These are phyloP conservation scores for Monocercomonoides exilis DNA, from an alignment of 78 protist genomes.

Conservation along the genomic window DNA sequence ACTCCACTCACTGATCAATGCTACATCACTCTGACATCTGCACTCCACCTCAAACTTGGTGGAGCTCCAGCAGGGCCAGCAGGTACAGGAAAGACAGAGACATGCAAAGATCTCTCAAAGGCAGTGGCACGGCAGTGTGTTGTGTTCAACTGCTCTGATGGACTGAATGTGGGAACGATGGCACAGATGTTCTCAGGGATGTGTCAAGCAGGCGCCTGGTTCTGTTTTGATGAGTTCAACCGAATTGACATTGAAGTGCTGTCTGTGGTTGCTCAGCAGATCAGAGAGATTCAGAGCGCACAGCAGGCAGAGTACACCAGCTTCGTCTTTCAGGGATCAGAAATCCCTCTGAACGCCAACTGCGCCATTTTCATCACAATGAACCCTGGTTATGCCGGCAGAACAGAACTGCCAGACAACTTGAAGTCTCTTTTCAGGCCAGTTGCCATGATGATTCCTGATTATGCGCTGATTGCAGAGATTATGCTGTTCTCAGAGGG, in stretches of 20 bases:
- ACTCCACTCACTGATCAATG: constrained; percentile 64
- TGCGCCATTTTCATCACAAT: constrained; percentile 67
- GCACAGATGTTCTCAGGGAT: too few species aligned
- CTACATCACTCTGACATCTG: constrained; percentile 9
- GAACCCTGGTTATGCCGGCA: constrained; percentile 67
- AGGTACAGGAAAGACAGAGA: too few species aligned
- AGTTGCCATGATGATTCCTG: constrained; percentile 68
- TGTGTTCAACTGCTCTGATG: constrained; percentile 64
- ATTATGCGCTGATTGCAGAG: constrained; percentile 72
- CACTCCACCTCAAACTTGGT: constrained; percentile 42
- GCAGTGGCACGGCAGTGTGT: too few species aligned
- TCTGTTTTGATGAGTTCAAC: too few species aligned
- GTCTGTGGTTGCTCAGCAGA: too few species aligned
- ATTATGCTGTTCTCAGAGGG: too few species aligned
- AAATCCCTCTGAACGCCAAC: constrained; percentile 7
- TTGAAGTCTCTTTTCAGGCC: constrained; percentile 71
- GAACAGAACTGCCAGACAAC: constrained; percentile 79
- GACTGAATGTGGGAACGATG: constrained; percentile 59
- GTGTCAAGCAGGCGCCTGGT: too few species aligned
- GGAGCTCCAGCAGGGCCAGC: constrained; percentile 67
- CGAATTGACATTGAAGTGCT: constrained; percentile 58
- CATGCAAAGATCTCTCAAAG: too few species aligned
- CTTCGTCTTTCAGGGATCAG: constrained; percentile 33
- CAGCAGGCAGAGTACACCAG: not conserved
- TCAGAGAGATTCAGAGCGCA: constrained; percentile 24